Conservation (phyloP, 2,329 filamentous ascomycete genomes). For the Coniochaeta sp. region DNA sequence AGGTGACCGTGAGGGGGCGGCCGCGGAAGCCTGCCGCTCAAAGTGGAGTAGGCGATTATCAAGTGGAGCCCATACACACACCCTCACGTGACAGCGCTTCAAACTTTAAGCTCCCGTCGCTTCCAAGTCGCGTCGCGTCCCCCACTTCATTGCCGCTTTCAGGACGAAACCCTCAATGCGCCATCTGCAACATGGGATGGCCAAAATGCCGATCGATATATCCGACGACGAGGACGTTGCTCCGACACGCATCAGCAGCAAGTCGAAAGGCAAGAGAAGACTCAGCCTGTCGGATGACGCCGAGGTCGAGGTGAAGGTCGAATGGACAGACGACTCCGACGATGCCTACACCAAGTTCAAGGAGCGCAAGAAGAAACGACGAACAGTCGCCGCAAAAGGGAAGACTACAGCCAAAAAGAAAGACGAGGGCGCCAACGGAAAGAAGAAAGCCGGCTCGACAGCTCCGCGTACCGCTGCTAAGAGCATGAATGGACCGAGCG, state of each 20-base stretch:
- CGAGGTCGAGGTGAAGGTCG: conserved; percentile 31
- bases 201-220: background rate
- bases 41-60: background rate
- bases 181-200: background rate
- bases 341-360: conserved; percentile 59
- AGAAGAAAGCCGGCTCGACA: background rate
- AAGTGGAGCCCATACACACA: background rate
- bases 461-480: conserved; percentile 4
- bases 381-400: conserved; percentile 38
- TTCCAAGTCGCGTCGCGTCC: background rate
- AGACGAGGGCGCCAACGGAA: background rate
- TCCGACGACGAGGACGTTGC: conserved; percentile 11
- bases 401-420: conserved; percentile 23
- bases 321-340: conserved; percentile 55
- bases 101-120: background rate
- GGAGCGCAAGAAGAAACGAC: conserved; percentile 44
- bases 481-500: conserved; percentile 7
- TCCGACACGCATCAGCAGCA: conserved; percentile 1
- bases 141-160: no score
- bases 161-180: no score
- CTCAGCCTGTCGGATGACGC: conserved; percentile 13
- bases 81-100: background rate
- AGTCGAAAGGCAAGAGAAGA: conserved; percentile 28
- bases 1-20: background rate
- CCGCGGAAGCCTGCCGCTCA: background rate